Evolutionary conservation across 2,329 filamentous ascomycete species (phyloP).

Genomic region (Leptosphaerulina australis): DNA sequence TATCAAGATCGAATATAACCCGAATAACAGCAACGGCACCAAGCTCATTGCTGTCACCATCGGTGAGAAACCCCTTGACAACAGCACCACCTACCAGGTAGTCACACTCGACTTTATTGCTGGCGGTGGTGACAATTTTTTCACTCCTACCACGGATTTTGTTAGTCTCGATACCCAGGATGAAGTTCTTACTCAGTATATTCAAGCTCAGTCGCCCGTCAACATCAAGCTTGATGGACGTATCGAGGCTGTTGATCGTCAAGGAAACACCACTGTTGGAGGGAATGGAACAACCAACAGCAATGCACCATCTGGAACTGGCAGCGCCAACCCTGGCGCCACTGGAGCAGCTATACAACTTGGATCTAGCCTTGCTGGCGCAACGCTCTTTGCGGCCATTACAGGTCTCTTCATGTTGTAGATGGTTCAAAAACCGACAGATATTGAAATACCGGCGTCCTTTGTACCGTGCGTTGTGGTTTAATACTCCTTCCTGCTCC

Average conservation of each 20-base stretch:
- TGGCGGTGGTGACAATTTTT: conserved; percentile 65
- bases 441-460: no score
- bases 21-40: conserved; percentile 55
- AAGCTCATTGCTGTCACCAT: conserved; percentile 62
- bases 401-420: conserved; percentile 24
- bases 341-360: conserved; percentile 22
- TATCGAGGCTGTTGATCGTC: conserved; percentile 46
- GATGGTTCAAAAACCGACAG: no score
- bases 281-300: conserved; percentile 28
- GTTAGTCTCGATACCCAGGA: conserved; percentile 60
- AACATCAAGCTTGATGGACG: conserved; percentile 58
- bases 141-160: conserved; percentile 51
- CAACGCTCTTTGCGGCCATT: conserved; percentile 17
- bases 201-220: conserved; percentile 57
- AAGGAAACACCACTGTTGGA: conserved; percentile 20
- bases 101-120: conserved; percentile 69
- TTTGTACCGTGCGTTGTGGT: no score
- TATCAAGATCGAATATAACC: conserved; percentile 65
- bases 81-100: conserved; percentile 59
- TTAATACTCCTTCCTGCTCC: no score
- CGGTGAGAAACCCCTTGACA: conserved; percentile 56
- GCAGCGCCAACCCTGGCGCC: conserved; percentile 11
- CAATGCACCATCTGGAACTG: conserved; percentile 23
- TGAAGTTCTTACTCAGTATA: conserved; percentile 60
- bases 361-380: conserved; percentile 12